Evolutionary conservation across 2,329 filamentous ascomycete genomes (phyloP), one percentile per base, ranked within the genome.

Genomic region (Aspergillus cejpii): DNA sequence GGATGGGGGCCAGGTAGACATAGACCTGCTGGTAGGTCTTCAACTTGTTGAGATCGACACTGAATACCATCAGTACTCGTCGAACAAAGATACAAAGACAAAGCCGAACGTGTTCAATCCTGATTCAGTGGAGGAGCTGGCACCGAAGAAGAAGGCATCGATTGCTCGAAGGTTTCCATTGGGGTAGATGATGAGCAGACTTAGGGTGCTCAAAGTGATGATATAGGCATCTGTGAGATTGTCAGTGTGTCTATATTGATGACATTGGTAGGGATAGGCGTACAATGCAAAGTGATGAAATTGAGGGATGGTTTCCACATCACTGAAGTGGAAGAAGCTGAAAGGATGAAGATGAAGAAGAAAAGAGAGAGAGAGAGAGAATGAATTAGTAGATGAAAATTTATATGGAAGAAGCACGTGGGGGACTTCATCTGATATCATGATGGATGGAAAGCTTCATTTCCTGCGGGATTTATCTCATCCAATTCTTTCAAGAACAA

Each of bases 1-100:
- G 45, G 5, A 75, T 65, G 1, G 75, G 73, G 14, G 74, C 57
- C 34, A 77, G 62, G 51, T 77, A 79, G 29, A 77, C 52, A 40
- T 68, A 72, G 3, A 78, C 49, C 51, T 78, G 76, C 53, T 78
- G 76, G 45, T 77, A 78, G 0, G 63, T 67, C 45, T 67, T 67
- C 12, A 78, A 55, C 1, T 62, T 57, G 34, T 76, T 77, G 39
- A 78, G 56, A 52, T 78, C 74, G 31, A 77, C 55, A 11, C 74
- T 78, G 10, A 10, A 26, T 6, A 6, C 37, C 3, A 14, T 31
- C 28, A 31, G 28, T 31, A 31, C 21, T 6, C 12, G 15, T n/a
- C n/a, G n/a, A n/a, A n/a, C 26, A 6, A 24, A 14, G 6, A 8
- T n/a, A 12, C 5, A 11, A 29, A 7, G n/a, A 31, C 15, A 6